Conservation (phyloP, 73 alveolate genomes). For the Breviolum minutum region DNA sequence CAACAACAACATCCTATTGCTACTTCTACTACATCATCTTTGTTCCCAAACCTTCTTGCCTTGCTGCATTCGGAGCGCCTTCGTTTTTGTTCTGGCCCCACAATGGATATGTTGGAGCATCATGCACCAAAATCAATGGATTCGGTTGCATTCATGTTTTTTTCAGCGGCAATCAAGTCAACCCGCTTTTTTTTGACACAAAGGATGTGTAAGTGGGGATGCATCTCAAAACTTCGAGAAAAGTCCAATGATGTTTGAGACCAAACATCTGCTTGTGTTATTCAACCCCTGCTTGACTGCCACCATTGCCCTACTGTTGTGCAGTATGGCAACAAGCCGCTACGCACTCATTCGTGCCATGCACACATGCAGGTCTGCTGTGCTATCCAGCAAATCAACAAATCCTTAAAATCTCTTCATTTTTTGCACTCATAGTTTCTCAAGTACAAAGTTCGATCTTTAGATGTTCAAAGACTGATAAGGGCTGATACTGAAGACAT, state of each 20-base stretch:
- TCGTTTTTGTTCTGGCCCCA: too few relatives aligned
- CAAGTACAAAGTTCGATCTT: neutral
- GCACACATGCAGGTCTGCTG: constrained; percentile 50
- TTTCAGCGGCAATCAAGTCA: too few relatives aligned
- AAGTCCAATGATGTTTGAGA: too few relatives aligned
- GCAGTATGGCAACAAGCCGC: constrained; percentile 1
- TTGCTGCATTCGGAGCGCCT: neutral
- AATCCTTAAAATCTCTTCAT: neutral
- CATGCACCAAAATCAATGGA: constrained; percentile 1
- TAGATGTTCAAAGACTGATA: neutral
- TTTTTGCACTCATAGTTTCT: neutral
- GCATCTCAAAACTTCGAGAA: too few relatives aligned
- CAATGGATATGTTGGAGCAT: too few relatives aligned
- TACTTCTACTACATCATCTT: neutral
- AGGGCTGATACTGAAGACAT: neutral
- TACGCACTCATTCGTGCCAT: constrained; percentile 34
- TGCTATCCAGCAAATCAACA: neutral
- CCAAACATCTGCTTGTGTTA: too few relatives aligned
- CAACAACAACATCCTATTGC: too few relatives aligned
- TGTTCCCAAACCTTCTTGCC: neutral
- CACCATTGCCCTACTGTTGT: constrained; percentile 50
- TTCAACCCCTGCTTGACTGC: neutral
- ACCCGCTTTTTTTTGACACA: too few relatives aligned
- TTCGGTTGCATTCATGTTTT: neutral
- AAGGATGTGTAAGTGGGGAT: too few relatives aligned